Conservation (phyloP, 176 grass and related monocot genomes). For the Eragrostis nindensis region DNA sequence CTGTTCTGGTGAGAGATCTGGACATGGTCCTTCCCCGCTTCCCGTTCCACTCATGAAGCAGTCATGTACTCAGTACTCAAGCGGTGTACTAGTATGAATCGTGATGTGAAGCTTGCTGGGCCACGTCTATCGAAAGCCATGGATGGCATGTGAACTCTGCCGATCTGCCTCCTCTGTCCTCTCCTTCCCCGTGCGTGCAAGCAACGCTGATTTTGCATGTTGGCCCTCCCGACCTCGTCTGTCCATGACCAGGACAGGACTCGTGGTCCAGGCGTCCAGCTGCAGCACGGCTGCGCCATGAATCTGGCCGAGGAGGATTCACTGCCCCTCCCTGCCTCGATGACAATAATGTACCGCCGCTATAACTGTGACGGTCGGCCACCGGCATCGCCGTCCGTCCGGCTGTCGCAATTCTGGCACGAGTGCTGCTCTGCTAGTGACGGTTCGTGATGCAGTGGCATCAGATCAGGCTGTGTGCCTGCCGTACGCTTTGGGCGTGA, state of each 20-base stretch:
- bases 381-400: neutral
- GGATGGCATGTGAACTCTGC: slow-evolving; percentile 50
- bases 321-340: too few species aligned
- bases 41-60: neutral
- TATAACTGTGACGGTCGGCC: neutral
- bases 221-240: neutral
- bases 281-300: neutral
- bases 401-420: neutral
- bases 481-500: too few species aligned
- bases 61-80: neutral
- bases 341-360: slow-evolving; percentile 17
- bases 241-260: neutral
- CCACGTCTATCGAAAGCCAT: neutral
- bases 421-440: neutral
- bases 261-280: slow-evolving; percentile 4
- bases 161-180: neutral
- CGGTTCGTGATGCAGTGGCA: slow-evolving; percentile 2
- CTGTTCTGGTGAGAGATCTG: neutral
- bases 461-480: neutral
- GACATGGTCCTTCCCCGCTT: neutral
- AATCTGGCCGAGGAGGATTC: neutral
- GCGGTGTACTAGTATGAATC: neutral
- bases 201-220: neutral
- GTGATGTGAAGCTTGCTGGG: neutral
- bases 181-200: neutral